Percentiles rank a stretch among this genome's conserved stretches.
These are phyloP conservation scores for Boletus sp. DNA, from an alignment of 768 basidiomycete species.

Conservation along the genomic window DNA sequence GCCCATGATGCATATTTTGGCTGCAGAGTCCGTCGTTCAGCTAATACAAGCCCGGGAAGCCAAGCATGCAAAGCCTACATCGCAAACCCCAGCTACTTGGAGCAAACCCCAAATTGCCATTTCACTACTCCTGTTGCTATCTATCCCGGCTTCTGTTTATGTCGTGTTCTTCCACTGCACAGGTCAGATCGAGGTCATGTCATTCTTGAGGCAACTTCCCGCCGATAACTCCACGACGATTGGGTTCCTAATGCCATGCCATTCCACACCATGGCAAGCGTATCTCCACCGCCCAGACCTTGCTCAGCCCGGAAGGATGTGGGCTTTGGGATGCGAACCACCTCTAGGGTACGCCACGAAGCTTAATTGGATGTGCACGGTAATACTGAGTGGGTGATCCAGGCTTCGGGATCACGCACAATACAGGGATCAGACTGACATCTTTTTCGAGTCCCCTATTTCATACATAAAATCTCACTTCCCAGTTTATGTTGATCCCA, in stretches of 20 bases:
- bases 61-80: neutral
- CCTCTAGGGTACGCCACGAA: slow-evolving; percentile 65
- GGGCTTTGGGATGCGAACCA: slow-evolving; percentile 92
- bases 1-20: slow-evolving; percentile 78
- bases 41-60: slow-evolving; percentile 24
- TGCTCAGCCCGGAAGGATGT: slow-evolving; percentile 51
- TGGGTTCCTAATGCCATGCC: slow-evolving; percentile 93
- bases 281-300: slow-evolving; percentile 75
- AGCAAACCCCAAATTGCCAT: slow-evolving; percentile 30
- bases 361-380: neutral
- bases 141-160: slow-evolving; percentile 64
- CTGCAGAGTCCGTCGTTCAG: slow-evolving; percentile 66
- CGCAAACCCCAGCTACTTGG: slow-evolving; percentile 11
- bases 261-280: slow-evolving; percentile 91
- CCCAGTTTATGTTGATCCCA: slow-evolving; percentile 54
- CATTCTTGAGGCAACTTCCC: slow-evolving; percentile 58
- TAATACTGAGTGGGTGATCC: slow-evolving; percentile 18
- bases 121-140: slow-evolving; percentile 43
- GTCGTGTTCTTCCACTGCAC: slow-evolving; percentile 71
- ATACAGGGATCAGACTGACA: slow-evolving; percentile 77
- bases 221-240: slow-evolving; percentile 51
- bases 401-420: slow-evolving; percentile 43
- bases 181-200: slow-evolving; percentile 74
- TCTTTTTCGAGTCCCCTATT: slow-evolving; percentile 74
- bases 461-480: slow-evolving; percentile 66